Evolutionary conservation across 352 stramenopile genomes (phyloP).

Genomic region (Elongisporangium anandrum): DNA sequence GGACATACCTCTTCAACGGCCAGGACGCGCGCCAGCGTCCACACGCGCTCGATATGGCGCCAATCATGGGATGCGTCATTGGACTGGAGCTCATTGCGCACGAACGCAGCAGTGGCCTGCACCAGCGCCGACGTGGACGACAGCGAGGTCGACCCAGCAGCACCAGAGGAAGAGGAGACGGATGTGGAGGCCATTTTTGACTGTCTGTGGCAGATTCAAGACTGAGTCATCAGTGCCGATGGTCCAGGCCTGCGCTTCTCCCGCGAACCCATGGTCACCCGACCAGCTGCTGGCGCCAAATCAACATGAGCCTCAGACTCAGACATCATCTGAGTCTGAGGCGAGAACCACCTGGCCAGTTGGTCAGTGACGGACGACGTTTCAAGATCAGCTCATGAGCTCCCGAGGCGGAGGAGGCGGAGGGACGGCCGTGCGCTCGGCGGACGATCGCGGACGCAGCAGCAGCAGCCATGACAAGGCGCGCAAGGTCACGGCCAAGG

Average conservation of each 20-base stretch:
- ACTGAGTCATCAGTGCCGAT: neutral
- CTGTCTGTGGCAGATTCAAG: neutral
- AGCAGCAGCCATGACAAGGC: constrained; percentile 20
- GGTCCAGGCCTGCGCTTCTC: neutral
- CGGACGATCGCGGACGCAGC: neutral
- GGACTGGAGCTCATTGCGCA: constrained; percentile 58
- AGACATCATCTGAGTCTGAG: constrained; percentile 5
- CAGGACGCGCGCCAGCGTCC: constrained; percentile 61
- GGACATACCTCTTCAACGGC: constrained; percentile 65
- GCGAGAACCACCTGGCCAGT: too few relatives aligned
- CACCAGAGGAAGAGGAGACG: neutral
- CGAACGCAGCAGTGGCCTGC: constrained; percentile 65
- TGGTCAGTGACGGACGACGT: neutral
- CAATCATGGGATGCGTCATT: constrained; percentile 87
- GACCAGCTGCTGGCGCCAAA: neutral
- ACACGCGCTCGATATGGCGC: constrained; percentile 87
- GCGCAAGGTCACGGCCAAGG: constrained; percentile 48
- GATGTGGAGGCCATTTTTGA: neutral
- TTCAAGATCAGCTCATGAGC: constrained; percentile 9
- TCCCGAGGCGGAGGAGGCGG: constrained; percentile 7
- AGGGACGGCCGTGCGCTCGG: constrained; percentile 12
- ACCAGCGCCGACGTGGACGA: constrained; percentile 44
- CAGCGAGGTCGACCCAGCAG: neutral
- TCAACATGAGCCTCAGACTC: constrained; percentile 4
- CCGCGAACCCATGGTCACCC: neutral